These are phyloP conservation scores for Ophiostoma pallidulum DNA, from an alignment of 2,329 filamentous ascomycete species.

Conservation along the genomic window DNA sequence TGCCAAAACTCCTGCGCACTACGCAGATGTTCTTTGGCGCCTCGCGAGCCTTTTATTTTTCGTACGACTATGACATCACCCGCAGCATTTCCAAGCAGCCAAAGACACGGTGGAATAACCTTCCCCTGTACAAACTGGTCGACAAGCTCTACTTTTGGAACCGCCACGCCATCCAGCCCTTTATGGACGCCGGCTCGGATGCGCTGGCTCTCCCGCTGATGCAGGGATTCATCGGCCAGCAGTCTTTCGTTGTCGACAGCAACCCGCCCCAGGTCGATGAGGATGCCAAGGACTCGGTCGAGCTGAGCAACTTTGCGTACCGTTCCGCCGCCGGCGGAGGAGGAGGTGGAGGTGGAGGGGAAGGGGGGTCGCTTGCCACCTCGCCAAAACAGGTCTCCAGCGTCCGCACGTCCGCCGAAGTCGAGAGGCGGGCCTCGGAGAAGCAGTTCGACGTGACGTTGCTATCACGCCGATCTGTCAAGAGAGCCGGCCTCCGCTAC, in stretches of 20 bases:
- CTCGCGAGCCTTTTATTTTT: conserved; percentile 84
- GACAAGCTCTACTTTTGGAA: conserved; percentile 92
- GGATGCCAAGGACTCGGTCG: conserved; percentile 32
- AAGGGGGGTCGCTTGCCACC: neutral
- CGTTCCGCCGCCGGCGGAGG: too few species aligned
- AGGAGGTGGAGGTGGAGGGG: too few species aligned
- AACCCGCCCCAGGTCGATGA: conserved; percentile 47
- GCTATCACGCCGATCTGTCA: conserved; percentile 79
- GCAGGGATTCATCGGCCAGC: conserved; percentile 89
- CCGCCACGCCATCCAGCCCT: conserved; percentile 59
- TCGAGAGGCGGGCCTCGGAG: conserved; percentile 35
- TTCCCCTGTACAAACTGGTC: conserved; percentile 61
- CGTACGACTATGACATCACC: conserved; percentile 90
- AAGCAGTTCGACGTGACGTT: conserved; percentile 69
- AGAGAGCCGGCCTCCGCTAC: conserved; percentile 82
- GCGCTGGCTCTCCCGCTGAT: conserved; percentile 70
- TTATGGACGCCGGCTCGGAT: conserved; percentile 65
- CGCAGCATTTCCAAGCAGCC: conserved; percentile 42
- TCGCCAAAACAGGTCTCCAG: conserved; percentile 12
- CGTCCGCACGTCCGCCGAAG: conserved; percentile 11
- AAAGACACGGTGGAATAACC: conserved; percentile 30
- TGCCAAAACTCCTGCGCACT: conserved; percentile 78
- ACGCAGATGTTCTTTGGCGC: conserved; percentile 75
- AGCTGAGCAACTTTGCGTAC: conserved; percentile 26
- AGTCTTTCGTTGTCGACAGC: conserved; percentile 63